phyloP scores from a whole-genome alignment of 2,329 filamentous ascomycete species.

The Aspergillus jensenii region DNA sequence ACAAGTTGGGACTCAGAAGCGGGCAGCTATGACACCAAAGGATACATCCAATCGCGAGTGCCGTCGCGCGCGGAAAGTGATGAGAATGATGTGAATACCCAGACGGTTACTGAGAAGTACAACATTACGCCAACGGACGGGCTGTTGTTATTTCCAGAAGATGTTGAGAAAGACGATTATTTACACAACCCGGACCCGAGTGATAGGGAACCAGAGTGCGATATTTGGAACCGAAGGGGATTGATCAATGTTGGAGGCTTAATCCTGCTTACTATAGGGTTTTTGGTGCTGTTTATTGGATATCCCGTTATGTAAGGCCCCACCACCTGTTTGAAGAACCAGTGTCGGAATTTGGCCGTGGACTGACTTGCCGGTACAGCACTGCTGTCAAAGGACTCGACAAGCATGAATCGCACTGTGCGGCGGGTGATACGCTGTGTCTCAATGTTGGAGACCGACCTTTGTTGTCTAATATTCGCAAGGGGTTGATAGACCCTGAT shows the following conservation, averaged over 20 bases:
- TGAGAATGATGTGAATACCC: constrained; percentile 66
- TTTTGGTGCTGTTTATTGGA: constrained; percentile 66
- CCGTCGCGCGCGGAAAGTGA: constrained; percentile 63
- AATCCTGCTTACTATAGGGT: constrained; percentile 57
- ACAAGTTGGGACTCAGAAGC: constrained; percentile 66
- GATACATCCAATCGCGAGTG: constrained; percentile 47
- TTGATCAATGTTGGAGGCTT: constrained; percentile 65
- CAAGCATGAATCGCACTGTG: constrained; percentile 31
- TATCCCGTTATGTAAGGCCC: constrained; percentile 67
- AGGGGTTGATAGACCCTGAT: constrained; percentile 64
- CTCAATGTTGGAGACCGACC: constrained; percentile 51
- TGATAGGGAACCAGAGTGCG: constrained; percentile 61
- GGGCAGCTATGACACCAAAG: constrained; percentile 53
- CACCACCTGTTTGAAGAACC: not conserved
- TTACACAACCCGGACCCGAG: constrained; percentile 69
- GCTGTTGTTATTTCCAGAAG: constrained; percentile 67
- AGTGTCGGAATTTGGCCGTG: constrained; percentile 1
- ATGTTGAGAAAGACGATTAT: constrained; percentile 72
- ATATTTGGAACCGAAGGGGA: constrained; percentile 65
- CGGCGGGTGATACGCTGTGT: constrained; percentile 45
- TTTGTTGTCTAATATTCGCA: constrained; percentile 61
- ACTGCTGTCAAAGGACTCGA: constrained; percentile 55
- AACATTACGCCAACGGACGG: constrained; percentile 69
- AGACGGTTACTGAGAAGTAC: constrained; percentile 72
- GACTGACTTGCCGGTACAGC: constrained; percentile 36